phyloP scores from a whole-genome alignment of 2,329 filamentous ascomycete species.

The Penicillium vulpinum region DNA sequence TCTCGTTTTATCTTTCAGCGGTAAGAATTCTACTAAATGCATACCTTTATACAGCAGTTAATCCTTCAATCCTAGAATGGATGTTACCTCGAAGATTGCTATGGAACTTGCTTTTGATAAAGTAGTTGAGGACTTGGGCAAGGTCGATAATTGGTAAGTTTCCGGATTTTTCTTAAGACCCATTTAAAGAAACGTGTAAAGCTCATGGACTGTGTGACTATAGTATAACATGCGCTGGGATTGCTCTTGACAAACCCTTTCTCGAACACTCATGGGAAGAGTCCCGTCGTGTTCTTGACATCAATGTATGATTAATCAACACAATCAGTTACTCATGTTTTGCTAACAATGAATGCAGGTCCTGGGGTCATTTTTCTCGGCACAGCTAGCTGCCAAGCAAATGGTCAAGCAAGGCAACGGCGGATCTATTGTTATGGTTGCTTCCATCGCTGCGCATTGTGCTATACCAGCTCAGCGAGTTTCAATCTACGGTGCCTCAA shows the following conservation, averaged over 20 bases:
- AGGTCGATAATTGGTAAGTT: neutral
- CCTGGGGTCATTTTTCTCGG: constrained; percentile 45
- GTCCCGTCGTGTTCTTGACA: constrained; percentile 42
- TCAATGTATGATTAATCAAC: constrained; percentile 36
- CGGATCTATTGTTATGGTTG: constrained; percentile 45
- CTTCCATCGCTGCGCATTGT: constrained; percentile 42
- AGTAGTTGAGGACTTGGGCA: neutral
- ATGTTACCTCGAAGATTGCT: neutral
- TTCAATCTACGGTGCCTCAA: constrained; percentile 49
- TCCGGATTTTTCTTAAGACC: neutral
- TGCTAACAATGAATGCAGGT: constrained; percentile 29
- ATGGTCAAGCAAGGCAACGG: constrained; percentile 42
- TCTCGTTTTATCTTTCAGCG: neutral
- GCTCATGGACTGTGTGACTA: neutral
- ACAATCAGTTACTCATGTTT: neutral
- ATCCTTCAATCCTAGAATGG: neutral
- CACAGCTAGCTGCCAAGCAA: constrained; percentile 43
- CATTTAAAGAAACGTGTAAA: neutral
- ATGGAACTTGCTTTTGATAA: neutral
- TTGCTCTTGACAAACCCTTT: constrained; percentile 49
- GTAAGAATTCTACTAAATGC: neutral
- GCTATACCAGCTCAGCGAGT: constrained; percentile 40
- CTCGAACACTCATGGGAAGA: constrained; percentile 49
- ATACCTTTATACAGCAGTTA: neutral
- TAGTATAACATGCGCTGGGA: constrained; percentile 30